A percentile compares a stretch with the other conserved stretches of the same genome.
Evolutionary conservation across 148 eudicot genomes (phyloP).

Genomic region (Fagopyrum tataricum): DNA sequence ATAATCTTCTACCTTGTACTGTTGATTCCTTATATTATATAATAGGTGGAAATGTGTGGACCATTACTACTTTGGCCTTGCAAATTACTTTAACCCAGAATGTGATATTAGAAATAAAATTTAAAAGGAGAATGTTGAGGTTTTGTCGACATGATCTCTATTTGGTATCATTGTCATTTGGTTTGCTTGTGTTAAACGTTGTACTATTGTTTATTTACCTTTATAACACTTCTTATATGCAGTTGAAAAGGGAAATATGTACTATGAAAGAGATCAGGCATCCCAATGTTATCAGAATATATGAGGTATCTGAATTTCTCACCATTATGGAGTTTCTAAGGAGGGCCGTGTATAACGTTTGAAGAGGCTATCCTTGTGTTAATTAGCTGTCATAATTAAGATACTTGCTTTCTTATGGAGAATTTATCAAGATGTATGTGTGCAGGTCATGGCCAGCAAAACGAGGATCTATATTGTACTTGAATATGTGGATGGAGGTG

Average conservation of each 20-base stretch:
- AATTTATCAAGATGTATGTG: neutral
- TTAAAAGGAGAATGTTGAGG: neutral
- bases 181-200: neutral
- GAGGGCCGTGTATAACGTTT: neutral
- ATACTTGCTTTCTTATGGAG: neutral
- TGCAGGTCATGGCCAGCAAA: conserved; percentile 91
- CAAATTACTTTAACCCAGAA: neutral
- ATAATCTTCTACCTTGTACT: neutral
- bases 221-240: neutral
- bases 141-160: neutral
- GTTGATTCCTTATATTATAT: neutral
- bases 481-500: conserved; percentile 81
- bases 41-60: too few species aligned
- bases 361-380: neutral
- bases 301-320: conserved; percentile 43
- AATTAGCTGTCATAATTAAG: neutral
- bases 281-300: conserved; percentile 67
- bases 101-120: neutral
- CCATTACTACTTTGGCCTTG: neutral
- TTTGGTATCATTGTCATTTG: neutral
- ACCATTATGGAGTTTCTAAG: neutral
- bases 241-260: conserved; percentile 48
- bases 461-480: conserved; percentile 88
- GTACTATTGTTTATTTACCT: neutral
- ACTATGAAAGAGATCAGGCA: conserved; percentile 88